Evolutionary conservation across 2,329 filamentous ascomycete genomes (phyloP), one percentile per base, ranked within the genome.

Genomic region (Claviceps sp.): DNA sequence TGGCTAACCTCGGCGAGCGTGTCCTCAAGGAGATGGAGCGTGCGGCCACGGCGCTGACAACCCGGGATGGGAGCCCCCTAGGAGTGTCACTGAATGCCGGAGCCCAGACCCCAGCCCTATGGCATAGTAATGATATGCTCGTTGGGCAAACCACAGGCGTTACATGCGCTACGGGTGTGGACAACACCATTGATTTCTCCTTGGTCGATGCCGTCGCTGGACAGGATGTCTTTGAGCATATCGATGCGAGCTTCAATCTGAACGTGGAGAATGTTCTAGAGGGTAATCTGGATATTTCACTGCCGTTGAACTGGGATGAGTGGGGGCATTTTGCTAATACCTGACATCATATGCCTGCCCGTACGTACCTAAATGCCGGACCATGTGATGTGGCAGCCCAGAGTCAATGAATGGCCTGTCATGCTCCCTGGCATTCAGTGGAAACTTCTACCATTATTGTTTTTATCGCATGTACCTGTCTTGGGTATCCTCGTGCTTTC

Each of bases 11-110:
- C 18, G 77, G 78, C 2, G 75, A 79, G 54, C 67, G 76, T 8
- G 76, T 81, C 0, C 60, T 79, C 41, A 69, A 68, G 47, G 76
- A 80, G 58, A 77, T 81, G 72, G 75, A 77, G 57, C 72, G 76
- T 45, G 73, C 76, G 0, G 74, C 73, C 0, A 72, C 67, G 3
- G 71, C 68, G 0, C 61, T 77, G n/a, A 64, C 66, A 1, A 65
- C 67, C 11, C 67, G 65, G 43, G 65, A 70, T 5, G 57, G 16
- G 6, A 43, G 41, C 18, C 41, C 41, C 30, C 30, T 34, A 34
- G 30, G 30, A 11, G 3, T 34, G 9, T 34, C 30, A 34, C 30
- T 34, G 30, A 34, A 34, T 34, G 30, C 30, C 30, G 30, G 30
- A 34, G 9, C 30, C 9, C 30, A 11, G 41, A 16, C 4, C 11